Base-by-base conservation (phyloP, 306 rosid species). In the Rosa lucieae region DNA sequence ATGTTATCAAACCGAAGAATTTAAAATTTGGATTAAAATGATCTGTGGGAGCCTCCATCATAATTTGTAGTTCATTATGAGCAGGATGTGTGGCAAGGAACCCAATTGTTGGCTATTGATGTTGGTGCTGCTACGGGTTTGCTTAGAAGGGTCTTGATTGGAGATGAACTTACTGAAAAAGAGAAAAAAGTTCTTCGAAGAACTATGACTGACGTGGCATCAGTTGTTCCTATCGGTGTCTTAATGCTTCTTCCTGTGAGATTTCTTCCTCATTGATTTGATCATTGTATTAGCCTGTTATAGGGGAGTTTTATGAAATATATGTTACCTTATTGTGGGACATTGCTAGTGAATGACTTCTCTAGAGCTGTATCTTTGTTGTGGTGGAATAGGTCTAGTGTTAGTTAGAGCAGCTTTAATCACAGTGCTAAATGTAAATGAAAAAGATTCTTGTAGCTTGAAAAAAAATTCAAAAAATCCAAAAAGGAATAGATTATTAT, bases 71-170 rank as follows among this genome's bases (percentile, higher is more conserved):
- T 37, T 67, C 26, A 67, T 82, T 74, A 29, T 23, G 76, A 72
- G 82, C 91, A 95, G 99, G 97, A 93, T 90, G 97, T 95, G 65
- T 93, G 91, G 98, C 99, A 95, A 88, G 99, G 99, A 82, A 95
- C 99, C 65, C 99, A 93, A 74, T 95, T 95, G 76, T 86, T 95
- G 23, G 99, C 97, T 75, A 86, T 93, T 74, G 99, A 95, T 20
- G 91, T 89, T 81, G 92, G 85, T 80, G 93, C 91, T 82, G 93
- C 98, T 63, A 84, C 65, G 76, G 97, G 85, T 18, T 91, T 93
- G 82, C 73, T 95, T 80, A 89, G 93, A 86, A 91, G 99, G 86
- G 61, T 85, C 79, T 52, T 95, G 79, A 79, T 80, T 80, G 97
- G 98, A 75, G 99, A 95, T 82, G 98, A 95, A 76, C 86, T 95